Conservation (phyloP, 2,329 filamentous ascomycete species). For the Aspergillus puulaauensis region DNA sequence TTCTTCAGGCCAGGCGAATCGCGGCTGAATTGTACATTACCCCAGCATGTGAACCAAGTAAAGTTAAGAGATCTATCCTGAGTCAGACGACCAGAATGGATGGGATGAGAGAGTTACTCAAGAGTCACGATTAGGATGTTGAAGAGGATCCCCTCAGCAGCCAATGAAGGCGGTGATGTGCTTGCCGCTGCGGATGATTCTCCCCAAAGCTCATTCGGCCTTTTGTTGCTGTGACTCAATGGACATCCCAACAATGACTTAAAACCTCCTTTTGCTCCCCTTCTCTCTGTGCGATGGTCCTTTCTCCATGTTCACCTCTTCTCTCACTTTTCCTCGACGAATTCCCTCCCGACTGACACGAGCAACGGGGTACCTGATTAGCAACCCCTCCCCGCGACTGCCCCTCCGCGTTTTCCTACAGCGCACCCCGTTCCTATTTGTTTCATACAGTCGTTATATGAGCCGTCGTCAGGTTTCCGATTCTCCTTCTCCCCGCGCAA, state of each 20-base stretch:
- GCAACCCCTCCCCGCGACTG: constrained; percentile 11
- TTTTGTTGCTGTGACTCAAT: constrained; percentile 9
- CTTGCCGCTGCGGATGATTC: background rate
- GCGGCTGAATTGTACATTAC: constrained; percentile 3
- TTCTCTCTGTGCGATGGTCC: background rate
- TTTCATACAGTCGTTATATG: constrained; percentile 25
- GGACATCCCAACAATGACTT: background rate
- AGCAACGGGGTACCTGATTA: background rate
- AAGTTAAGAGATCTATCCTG: background rate
- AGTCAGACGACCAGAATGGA: background rate
- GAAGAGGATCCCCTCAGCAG: background rate
- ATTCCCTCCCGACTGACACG: constrained; percentile 2
- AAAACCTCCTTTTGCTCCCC: background rate
- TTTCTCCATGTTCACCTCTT: constrained; percentile 3
- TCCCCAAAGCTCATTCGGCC: background rate
- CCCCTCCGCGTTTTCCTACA: constrained; percentile 8
- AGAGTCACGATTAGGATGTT: background rate
- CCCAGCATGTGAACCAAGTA: constrained; percentile 1
- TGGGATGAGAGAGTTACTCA: background rate
- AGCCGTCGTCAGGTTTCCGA: constrained; percentile 18
- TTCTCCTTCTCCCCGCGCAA: constrained; percentile 23
- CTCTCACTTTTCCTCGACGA: background rate
- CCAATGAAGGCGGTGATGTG: constrained; percentile 11
- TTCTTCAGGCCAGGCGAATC: constrained; percentile 5
- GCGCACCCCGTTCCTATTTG: background rate